Percentiles rank a stretch among this genome's conserved stretches.
These are phyloP conservation scores for Zea luxurians DNA, from an alignment of 176 grass and related monocot genomes.

Conservation along the genomic window DNA sequence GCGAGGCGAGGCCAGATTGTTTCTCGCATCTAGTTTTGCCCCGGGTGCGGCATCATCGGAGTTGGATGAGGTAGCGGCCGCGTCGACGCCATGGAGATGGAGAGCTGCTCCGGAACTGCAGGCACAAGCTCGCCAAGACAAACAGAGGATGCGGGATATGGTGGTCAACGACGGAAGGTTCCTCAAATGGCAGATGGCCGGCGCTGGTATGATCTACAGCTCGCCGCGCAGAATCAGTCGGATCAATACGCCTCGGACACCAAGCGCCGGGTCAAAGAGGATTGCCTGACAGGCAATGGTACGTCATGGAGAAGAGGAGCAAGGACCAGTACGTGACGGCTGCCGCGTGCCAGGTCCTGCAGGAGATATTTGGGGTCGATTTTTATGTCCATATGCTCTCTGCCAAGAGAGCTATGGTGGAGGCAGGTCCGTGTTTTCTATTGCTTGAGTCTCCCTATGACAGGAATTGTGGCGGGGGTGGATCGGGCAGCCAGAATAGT, in stretches of 20 bases:
- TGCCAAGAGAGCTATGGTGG: slow-evolving; percentile 77
- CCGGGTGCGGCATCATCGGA: too few relatives aligned
- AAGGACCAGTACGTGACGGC: slow-evolving; percentile 75
- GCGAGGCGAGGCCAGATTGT: too few relatives aligned
- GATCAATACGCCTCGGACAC: slow-evolving; percentile 75
- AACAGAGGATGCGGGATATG: too few relatives aligned
- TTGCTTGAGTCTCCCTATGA: slow-evolving; percentile 89
- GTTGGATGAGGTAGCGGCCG: too few relatives aligned
- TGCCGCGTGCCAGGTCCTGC: slow-evolving; percentile 75
- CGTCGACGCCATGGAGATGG: too few relatives aligned
- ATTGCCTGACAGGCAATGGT: slow-evolving; percentile 52
- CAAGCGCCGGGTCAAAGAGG: slow-evolving; percentile 69
- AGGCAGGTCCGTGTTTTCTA: slow-evolving; percentile 63
- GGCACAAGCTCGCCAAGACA: too few relatives aligned
- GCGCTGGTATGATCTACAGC: too few relatives aligned
- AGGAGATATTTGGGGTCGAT: slow-evolving; percentile 88
- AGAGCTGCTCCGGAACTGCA: too few relatives aligned
- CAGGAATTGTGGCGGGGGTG: slow-evolving; percentile 35
- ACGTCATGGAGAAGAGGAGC: slow-evolving; percentile 77
- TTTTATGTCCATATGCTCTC: slow-evolving; percentile 86
- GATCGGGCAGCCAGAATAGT: slow-evolving; percentile 10
- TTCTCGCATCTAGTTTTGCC: too few relatives aligned
- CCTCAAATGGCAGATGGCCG: too few relatives aligned
- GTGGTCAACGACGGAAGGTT: too few relatives aligned
- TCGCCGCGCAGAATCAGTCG: slow-evolving; percentile 76